phyloP scores from a whole-genome alignment of 1,139 yeast genomes.

The Hemisphaericaspora xylofermentans region DNA sequence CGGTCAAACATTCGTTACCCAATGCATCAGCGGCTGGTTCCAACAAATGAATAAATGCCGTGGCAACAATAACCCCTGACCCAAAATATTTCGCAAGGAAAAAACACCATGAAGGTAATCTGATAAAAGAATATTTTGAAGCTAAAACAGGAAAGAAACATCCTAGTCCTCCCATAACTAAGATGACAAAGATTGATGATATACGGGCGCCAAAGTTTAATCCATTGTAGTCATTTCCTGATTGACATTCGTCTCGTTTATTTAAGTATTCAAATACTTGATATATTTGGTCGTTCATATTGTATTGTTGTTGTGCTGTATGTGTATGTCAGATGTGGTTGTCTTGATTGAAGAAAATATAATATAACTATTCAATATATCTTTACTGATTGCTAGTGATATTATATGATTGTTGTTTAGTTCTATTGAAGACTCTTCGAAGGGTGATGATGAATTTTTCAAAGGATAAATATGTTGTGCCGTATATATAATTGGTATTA shows the following conservation, averaged over 20 bases:
- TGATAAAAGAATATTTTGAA: slow-evolving; percentile 51
- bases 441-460: too few relatives aligned
- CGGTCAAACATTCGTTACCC: slow-evolving; percentile 35
- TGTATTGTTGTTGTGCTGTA: slow-evolving; percentile 1
- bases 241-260: slow-evolving; percentile 35
- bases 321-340: background rate
- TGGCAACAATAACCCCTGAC: slow-evolving; percentile 88
- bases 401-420: too few relatives aligned
- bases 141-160: slow-evolving; percentile 61
- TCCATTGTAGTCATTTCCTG: slow-evolving; percentile 40
- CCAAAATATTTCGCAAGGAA: slow-evolving; percentile 82
- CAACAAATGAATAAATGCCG: slow-evolving; percentile 81
- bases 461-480: too few relatives aligned
- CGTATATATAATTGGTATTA: too few relatives aligned
- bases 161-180: slow-evolving; percentile 56
- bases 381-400: too few relatives aligned
- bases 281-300: slow-evolving; percentile 4
- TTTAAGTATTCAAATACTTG: slow-evolving; percentile 13
- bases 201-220: slow-evolving; percentile 60
- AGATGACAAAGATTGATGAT: slow-evolving; percentile 68
- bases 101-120: slow-evolving; percentile 60
- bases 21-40: slow-evolving; percentile 68
- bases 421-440: too few relatives aligned
- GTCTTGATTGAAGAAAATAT: too few relatives aligned
- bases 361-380: too few relatives aligned